Evolutionary conservation across 768 basidiomycete genomes (phyloP).

Genomic region (Austroboletus eburneus): DNA sequence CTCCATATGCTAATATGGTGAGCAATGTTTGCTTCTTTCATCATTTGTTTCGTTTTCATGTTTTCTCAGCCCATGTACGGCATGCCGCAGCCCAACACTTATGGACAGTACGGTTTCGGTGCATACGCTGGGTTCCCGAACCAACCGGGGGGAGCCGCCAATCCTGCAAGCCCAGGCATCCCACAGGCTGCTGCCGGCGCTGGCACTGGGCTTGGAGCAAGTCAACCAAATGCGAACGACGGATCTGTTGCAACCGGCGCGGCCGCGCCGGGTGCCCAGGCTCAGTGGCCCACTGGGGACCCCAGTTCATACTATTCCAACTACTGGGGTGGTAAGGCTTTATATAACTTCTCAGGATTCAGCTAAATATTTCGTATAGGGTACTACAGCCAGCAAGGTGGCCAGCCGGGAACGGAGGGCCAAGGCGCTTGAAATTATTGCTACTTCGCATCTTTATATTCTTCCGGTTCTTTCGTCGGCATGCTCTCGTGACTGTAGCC

Average conservation of each 20-base stretch:
- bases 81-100: slow-evolving; percentile 78
- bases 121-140: slow-evolving; percentile 69
- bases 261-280: slow-evolving; percentile 58
- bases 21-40: background rate
- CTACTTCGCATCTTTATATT: slow-evolving; percentile 25
- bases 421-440: slow-evolving; percentile 31
- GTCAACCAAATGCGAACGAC: slow-evolving; percentile 55
- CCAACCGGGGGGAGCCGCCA: slow-evolving; percentile 49
- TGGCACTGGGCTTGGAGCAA: slow-evolving; percentile 52
- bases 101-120: slow-evolving; percentile 72
- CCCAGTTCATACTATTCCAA: slow-evolving; percentile 74
- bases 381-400: slow-evolving; percentile 76
- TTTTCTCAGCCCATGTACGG: slow-evolving; percentile 75
- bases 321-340: slow-evolving; percentile 73
- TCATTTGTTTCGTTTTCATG: slow-evolving; percentile 1
- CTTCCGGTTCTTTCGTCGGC: slow-evolving; percentile 21
- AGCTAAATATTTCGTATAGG: slow-evolving; percentile 41
- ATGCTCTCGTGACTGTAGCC: slow-evolving; percentile 33
- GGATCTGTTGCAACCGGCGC: slow-evolving; percentile 43
- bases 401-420: slow-evolving; percentile 57
- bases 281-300: slow-evolving; percentile 74
- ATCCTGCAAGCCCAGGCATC: slow-evolving; percentile 38
- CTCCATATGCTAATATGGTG: slow-evolving; percentile 82
- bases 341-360: background rate
- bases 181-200: slow-evolving; percentile 56